Evolutionary conservation across 176 grass and related monocot species (phyloP), one percentile per base, ranked within the genome.

Genomic region (Cymbopogon citratus): DNA sequence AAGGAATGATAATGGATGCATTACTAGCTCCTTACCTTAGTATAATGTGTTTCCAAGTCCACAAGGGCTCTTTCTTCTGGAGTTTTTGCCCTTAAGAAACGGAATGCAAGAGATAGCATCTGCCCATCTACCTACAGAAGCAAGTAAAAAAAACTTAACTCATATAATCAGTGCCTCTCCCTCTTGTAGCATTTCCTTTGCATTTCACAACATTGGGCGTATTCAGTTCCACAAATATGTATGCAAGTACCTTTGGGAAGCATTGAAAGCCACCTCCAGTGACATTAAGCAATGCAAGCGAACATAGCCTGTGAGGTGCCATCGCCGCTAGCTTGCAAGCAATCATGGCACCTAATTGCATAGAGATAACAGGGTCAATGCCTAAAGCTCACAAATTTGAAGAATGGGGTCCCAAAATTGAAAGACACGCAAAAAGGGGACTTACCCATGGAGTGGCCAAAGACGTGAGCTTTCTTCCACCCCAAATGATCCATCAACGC

Each of bases 381-480:
- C 26, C 38, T 24, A 81, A 9, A 7, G 68, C 10, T 70, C 28
- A 69, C 78, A 40, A 1, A 75, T 24, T 24, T 23, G 31, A n/a
- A 35, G 1, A 40, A 0, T 45, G 4, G 3, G 9, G 0, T 3
- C 7, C 10, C 27, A 5, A 80, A 68, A 67, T 3, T 25, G n/a
- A 14, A 31, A 49, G 9, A 19, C 18, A 19, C 16, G 15, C 29
- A 25, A 8, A 9, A 6, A 63, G 28, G 46, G 13, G 15, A 70
- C 89, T 74, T 18, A 91, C 97, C 97, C 97, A 99, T 99, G 43
- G 97, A 99, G 65, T 99, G 97, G 40, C 97, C 97, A 44, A 99
- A 96, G 15, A 99, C 93, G 74, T 99, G 97, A 36, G 91, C 91
- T 72, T 96, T 96, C 87, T 91, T 96, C 97, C 97, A 99, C 34